phyloP scores from a whole-genome alignment of 1,139 yeast species.

The Protomyces lactucae-debilis region DNA sequence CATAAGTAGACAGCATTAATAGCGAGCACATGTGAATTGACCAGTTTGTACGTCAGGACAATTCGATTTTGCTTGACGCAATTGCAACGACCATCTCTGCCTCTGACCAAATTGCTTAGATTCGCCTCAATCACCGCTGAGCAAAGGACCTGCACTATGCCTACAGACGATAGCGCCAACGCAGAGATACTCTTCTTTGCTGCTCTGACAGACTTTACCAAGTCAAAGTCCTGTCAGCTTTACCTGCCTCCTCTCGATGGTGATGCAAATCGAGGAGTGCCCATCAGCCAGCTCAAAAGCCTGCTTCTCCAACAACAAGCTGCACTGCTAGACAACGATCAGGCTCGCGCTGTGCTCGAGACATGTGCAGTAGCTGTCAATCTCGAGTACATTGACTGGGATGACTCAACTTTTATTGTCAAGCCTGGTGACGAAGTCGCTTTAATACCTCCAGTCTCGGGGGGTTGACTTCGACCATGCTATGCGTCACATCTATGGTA shows the following conservation, averaged over 20 bases:
- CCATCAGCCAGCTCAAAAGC: background rate
- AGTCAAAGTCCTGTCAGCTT: background rate
- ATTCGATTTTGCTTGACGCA: too few species aligned
- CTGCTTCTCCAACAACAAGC: background rate
- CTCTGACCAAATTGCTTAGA: too few species aligned
- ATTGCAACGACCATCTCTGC: too few species aligned
- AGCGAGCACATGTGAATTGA: too few species aligned
- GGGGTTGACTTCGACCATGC: background rate
- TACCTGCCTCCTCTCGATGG: background rate
- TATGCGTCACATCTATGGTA: background rate
- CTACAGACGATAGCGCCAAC: too few species aligned
- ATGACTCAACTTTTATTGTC: background rate
- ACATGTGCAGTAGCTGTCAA: conserved; percentile 20
- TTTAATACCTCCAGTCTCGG: conserved; percentile 23
- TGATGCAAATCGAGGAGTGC: background rate
- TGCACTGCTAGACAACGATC: background rate
- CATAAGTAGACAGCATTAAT: too few species aligned
- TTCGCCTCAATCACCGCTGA: too few species aligned
- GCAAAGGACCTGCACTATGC: too few species aligned
- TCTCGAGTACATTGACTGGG: conserved; percentile 17
- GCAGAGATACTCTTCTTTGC: conserved; percentile 12
- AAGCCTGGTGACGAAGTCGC: conserved; percentile 20
- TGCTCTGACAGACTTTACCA: conserved; percentile 11
- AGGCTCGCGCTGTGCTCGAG: background rate
- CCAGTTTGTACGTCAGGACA: too few species aligned